Percentiles rank a stretch among this genome's conserved stretches.
Evolutionary conservation across 176 grass and related monocot genomes (phyloP).

Genomic region (Musa troglodytarum): DNA sequence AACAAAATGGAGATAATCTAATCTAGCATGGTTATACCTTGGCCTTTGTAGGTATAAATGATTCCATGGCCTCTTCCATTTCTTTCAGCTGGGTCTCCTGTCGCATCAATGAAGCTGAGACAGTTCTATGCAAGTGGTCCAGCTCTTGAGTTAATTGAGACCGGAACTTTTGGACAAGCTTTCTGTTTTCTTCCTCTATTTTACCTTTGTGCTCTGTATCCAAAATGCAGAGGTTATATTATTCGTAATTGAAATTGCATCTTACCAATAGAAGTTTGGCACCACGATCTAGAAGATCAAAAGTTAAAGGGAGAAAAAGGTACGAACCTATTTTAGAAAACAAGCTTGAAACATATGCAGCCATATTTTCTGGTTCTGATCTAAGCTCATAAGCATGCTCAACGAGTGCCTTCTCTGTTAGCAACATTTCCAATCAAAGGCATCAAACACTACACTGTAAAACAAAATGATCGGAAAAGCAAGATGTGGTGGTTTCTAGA

Average conservation of each 20-base stretch:
- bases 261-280: neutral
- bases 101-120: slow-evolving; percentile 51
- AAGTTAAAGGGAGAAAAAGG: neutral
- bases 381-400: slow-evolving; percentile 43
- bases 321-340: slow-evolving; percentile 74
- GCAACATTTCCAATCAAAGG: slow-evolving; percentile 7
- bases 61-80: slow-evolving; percentile 48
- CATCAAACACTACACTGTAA: neutral
- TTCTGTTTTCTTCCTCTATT: slow-evolving; percentile 63
- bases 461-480: slow-evolving; percentile 6
- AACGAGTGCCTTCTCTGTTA: slow-evolving; percentile 64
- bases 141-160: slow-evolving; percentile 55
- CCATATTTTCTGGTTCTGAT: slow-evolving; percentile 51
- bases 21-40: slow-evolving; percentile 26
- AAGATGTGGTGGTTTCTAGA: neutral
- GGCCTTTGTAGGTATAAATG: slow-evolving; percentile 48
- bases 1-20: neutral
- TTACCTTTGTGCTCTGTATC: slow-evolving; percentile 70
- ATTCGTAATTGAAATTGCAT: slow-evolving; percentile 1
- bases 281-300: neutral
- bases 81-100: slow-evolving; percentile 72
- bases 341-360: slow-evolving; percentile 54
- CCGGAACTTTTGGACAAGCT: slow-evolving; percentile 53
- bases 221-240: neutral
- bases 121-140: slow-evolving; percentile 39